Evolutionary conservation across 2,329 filamentous ascomycete species (phyloP).

Genomic region (Beauveria medogensis): DNA sequence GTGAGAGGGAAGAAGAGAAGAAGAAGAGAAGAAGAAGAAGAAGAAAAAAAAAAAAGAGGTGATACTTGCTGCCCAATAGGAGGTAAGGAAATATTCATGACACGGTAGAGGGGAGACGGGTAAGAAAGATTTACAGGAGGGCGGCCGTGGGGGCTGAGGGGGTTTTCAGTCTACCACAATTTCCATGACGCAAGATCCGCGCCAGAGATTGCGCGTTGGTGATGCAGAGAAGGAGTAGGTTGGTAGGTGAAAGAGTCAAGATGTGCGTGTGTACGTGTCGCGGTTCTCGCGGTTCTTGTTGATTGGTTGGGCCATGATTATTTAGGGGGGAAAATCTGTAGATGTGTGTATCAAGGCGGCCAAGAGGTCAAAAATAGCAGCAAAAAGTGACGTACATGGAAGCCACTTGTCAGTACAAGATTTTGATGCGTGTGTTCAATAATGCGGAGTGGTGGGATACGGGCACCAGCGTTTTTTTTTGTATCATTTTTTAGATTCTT

Average conservation of each 20-base stretch:
- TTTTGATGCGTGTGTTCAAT: too few relatives aligned
- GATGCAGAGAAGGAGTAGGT: background rate
- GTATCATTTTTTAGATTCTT: too few relatives aligned
- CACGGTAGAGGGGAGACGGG: background rate
- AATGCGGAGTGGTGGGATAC: background rate
- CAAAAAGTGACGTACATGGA: too few relatives aligned
- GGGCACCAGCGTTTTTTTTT: too few relatives aligned
- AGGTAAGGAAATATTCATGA: background rate
- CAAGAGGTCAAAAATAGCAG: background rate
- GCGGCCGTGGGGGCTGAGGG: background rate
- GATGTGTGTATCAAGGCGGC: background rate
- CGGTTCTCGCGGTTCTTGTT: background rate
- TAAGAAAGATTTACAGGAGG: background rate
- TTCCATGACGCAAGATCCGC: slow-evolving; percentile 2
- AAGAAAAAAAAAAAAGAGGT: background rate
- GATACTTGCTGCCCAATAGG: background rate
- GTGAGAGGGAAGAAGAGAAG: background rate
- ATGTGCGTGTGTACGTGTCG: too few relatives aligned
- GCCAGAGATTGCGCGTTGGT: background rate
- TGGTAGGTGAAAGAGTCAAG: background rate
- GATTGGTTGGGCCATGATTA: background rate
- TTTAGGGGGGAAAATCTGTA: background rate
- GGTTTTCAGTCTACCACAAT: background rate
- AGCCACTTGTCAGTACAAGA: too few relatives aligned
- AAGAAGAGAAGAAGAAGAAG: too few relatives aligned